These are phyloP conservation scores for Penicillium canariense DNA, from an alignment of 495 filamentous ascomycete species.

Conservation along the genomic window DNA sequence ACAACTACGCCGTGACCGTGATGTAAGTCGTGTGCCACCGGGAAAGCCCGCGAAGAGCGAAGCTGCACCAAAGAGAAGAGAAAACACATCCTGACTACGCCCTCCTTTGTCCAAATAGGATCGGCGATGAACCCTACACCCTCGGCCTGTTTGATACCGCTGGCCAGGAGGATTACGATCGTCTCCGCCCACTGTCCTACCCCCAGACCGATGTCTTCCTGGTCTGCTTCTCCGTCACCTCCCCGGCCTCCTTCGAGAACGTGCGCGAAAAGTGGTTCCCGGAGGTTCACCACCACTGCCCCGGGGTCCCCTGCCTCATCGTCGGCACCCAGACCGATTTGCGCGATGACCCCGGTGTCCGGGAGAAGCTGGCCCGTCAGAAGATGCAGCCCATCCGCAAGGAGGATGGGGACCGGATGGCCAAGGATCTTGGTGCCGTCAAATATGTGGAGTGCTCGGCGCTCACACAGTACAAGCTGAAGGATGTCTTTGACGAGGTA, in stretches of 20 bases:
- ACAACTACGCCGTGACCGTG: constrained; percentile 99
- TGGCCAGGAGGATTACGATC: constrained; percentile 99
- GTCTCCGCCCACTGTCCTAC: constrained; percentile 92
- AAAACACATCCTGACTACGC: background rate
- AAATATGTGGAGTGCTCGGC: constrained; percentile 99
- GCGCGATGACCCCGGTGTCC: constrained; percentile 81
- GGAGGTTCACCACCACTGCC: constrained; percentile 97
- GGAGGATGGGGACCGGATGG: constrained; percentile 94
- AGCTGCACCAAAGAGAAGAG: background rate
- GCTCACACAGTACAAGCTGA: constrained; percentile 95
- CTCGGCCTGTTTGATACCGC: constrained; percentile 97
- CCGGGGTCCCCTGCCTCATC: constrained; percentile 95
- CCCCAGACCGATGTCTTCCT: constrained; percentile 99
- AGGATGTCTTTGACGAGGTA: constrained; percentile 99
- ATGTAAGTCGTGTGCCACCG: constrained; percentile 66
- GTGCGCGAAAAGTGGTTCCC: constrained; percentile 99
- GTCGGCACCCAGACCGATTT: constrained; percentile 98
- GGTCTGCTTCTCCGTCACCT: constrained; percentile 97
- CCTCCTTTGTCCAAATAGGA: constrained; percentile 56
- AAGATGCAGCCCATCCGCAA: constrained; percentile 89
- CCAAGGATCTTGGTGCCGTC: constrained; percentile 90
- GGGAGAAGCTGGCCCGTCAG: constrained; percentile 90
- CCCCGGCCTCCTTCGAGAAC: constrained; percentile 98
- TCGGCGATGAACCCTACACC: constrained; percentile 97
- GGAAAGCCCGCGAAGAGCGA: background rate